A percentile compares a stretch with the other conserved stretches of the same genome.
These are phyloP conservation scores for Phytophthora tentaculata DNA, from an alignment of 352 stramenopile genomes.

Conservation along the genomic window DNA sequence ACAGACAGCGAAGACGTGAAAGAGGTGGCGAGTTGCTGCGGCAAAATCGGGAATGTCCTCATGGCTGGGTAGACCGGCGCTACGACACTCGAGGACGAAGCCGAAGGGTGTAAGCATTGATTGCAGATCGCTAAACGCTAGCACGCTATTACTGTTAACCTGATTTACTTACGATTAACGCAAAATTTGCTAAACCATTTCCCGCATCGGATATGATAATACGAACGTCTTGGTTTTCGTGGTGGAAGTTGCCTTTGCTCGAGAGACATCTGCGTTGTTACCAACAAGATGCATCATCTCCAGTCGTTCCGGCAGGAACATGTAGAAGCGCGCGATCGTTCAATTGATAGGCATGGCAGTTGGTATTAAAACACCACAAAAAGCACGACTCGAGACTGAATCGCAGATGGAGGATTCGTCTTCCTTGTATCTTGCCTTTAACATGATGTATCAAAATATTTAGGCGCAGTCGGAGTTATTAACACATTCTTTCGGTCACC, in stretches of 20 bases:
- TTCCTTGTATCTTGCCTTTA: not conserved
- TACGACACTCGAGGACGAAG: slow-evolving; percentile 1
- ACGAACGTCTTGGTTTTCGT: slow-evolving; percentile 3
- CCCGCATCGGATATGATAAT: slow-evolving; percentile 6
- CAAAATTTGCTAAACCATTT: slow-evolving; percentile 6
- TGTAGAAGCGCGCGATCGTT: slow-evolving; percentile 30
- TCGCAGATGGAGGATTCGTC: slow-evolving; percentile 3
- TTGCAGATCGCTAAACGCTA: slow-evolving; percentile 22
- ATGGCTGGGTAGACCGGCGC: not conserved
- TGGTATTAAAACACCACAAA: slow-evolving; percentile 16
- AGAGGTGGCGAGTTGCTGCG: not conserved
- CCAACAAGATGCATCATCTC: slow-evolving; percentile 5
- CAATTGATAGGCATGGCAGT: slow-evolving; percentile 10
- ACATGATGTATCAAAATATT: not conserved
- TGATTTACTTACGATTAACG: slow-evolving; percentile 8
- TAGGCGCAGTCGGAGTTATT: not conserved
- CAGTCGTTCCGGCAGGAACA: slow-evolving; percentile 13
- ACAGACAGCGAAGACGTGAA: not conserved
- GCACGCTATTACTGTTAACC: slow-evolving; percentile 3
- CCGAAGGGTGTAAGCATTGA: not conserved
- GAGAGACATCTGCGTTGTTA: slow-evolving; percentile 5
- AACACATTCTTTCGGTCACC: too few species aligned
- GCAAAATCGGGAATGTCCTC: not conserved
- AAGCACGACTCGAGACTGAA: not conserved
- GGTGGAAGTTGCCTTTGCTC: slow-evolving; percentile 6